Percentiles rank a stretch among this genome's conserved stretches.
Evolutionary conservation across 306 rosid species (phyloP).

Genomic region (Neltuma alba): DNA sequence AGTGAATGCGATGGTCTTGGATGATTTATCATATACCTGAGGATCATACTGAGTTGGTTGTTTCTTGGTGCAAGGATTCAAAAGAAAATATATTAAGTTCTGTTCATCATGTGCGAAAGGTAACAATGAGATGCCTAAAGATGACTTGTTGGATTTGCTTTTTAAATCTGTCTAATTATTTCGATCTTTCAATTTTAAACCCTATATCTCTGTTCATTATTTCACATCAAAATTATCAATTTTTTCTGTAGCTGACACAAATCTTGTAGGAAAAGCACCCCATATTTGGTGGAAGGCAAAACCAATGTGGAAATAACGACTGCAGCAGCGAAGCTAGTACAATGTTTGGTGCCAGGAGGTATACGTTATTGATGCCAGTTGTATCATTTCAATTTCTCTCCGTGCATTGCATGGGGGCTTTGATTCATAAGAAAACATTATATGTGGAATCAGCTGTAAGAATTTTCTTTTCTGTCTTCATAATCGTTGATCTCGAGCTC

Average conservation of each 20-base stretch:
- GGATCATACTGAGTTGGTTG: slow-evolving; percentile 49
- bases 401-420: not conserved
- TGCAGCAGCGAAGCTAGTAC: slow-evolving; percentile 48
- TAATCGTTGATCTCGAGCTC: not conserved
- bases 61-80: slow-evolving; percentile 76
- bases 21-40: slow-evolving; percentile 16
- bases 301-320: slow-evolving; percentile 44
- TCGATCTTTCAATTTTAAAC: not conserved
- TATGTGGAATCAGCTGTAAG: not conserved
- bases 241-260: slow-evolving; percentile 38
- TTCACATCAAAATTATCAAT: not conserved
- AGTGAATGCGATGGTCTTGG: slow-evolving; percentile 24
- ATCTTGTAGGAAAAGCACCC: slow-evolving; percentile 58
- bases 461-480: not conserved
- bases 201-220: slow-evolving; percentile 5
- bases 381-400: slow-evolving; percentile 2
- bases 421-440: not conserved
- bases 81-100: slow-evolving; percentile 81
- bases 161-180: not conserved
- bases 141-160: slow-evolving; percentile 21
- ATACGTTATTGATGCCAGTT: slow-evolving; percentile 20
- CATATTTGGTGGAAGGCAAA: slow-evolving; percentile 56
- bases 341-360: slow-evolving; percentile 56
- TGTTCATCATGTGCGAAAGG: slow-evolving; percentile 66
- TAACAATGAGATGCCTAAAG: slow-evolving; percentile 33